These are phyloP conservation scores for Beauveria pseudobassiana DNA, from an alignment of 2,329 filamentous ascomycete genomes.

Conservation along the genomic window DNA sequence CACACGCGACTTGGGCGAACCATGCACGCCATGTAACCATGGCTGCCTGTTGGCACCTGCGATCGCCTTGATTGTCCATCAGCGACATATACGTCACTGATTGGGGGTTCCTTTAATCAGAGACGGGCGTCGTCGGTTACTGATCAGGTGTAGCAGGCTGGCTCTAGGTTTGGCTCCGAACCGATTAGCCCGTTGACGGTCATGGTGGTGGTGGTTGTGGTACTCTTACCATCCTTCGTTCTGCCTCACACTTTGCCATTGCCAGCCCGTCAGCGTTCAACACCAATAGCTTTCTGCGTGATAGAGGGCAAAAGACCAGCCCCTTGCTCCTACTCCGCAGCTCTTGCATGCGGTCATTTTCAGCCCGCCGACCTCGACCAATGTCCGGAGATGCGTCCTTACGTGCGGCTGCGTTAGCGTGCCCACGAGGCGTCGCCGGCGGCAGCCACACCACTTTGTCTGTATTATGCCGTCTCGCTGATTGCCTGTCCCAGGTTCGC, in stretches of 20 bases:
- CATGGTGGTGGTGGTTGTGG: background rate
- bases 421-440: constrained; percentile 7
- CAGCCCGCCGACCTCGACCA: background rate
- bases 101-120: background rate
- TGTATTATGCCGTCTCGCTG: background rate
- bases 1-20: constrained; percentile 3
- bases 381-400: background rate
- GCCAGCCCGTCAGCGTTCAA: constrained; percentile 2
- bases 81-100: background rate
- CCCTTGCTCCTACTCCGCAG: background rate
- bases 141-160: background rate
- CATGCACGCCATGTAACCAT: background rate
- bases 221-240: background rate
- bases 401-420: constrained; percentile 8
- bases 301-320: background rate
- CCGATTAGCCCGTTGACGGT: background rate
- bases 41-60: background rate
- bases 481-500: background rate
- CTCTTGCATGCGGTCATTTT: background rate
- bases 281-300: constrained; percentile 7
- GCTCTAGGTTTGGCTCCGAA: background rate
- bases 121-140: background rate
- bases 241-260: constrained; percentile 1
- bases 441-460: background rate
- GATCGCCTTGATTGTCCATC: background rate